A percentile compares a stretch with the other conserved stretches of the same genome.
Evolutionary conservation across 2,329 filamentous ascomycete genomes (phyloP).

Genomic region (Fusarium citri): DNA sequence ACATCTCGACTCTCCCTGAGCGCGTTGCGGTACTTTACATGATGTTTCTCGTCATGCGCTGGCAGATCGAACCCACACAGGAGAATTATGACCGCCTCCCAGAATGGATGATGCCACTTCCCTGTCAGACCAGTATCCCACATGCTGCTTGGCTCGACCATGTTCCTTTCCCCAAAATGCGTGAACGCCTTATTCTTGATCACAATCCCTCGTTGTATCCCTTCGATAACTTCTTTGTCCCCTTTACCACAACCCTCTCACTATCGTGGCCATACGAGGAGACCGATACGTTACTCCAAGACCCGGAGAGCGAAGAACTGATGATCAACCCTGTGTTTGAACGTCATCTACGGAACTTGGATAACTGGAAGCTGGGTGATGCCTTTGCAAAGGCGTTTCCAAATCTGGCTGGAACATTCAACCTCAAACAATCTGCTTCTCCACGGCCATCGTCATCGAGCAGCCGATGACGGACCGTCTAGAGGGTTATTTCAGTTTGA

Average conservation of each 20-base stretch:
- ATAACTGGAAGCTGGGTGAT: conserved; percentile 85
- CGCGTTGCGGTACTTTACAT: conserved; percentile 83
- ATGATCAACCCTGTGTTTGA: conserved; percentile 91
- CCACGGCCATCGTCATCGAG: conserved; percentile 30
- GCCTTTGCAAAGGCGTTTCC: conserved; percentile 76
- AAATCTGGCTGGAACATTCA: conserved; percentile 47
- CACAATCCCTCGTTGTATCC: conserved; percentile 64
- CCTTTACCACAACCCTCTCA: conserved; percentile 79
- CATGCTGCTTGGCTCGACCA: conserved; percentile 89
- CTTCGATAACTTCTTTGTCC: conserved; percentile 86
- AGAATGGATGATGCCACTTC: conserved; percentile 74
- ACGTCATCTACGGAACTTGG: conserved; percentile 76
- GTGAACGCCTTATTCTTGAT: conserved; percentile 70
- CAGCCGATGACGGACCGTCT: conserved; percentile 21
- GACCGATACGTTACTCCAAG: conserved; percentile 73
- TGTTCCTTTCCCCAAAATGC: conserved; percentile 81
- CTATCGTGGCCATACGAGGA: conserved; percentile 89
- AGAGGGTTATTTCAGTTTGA: too few species aligned
- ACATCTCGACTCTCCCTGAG: conserved; percentile 81
- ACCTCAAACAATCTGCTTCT: conserved; percentile 40
- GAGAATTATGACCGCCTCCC: conserved; percentile 85
- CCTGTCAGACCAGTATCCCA: conserved; percentile 71
- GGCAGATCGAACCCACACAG: conserved; percentile 82
- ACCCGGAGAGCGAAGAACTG: conserved; percentile 70
- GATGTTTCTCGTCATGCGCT: conserved; percentile 89